Evolutionary conservation across 352 stramenopile genomes (phyloP).

Genomic region (Globisporangium middletonii): DNA sequence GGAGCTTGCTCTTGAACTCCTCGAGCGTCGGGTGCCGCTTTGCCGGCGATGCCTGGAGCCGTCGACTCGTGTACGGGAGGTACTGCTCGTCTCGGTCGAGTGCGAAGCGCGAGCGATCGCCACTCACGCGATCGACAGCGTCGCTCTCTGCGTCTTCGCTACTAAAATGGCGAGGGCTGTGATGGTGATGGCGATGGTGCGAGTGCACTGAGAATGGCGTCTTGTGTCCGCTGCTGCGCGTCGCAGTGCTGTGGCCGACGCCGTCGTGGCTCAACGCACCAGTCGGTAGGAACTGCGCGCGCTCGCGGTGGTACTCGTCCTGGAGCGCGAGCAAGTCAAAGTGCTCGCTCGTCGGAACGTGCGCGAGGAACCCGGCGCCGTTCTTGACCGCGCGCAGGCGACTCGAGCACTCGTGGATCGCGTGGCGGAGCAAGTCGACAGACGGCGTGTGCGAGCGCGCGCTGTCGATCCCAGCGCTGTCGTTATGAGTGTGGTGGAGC

Average conservation of each 20-base stretch:
- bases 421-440: constrained; percentile 40
- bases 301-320: constrained; percentile 22
- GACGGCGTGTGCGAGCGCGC: constrained; percentile 22
- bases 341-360: constrained; percentile 22
- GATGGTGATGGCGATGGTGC: not conserved
- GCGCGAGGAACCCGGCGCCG: constrained; percentile 35
- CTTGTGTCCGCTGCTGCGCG: not conserved
- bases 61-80: constrained; percentile 62
- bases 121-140: not conserved
- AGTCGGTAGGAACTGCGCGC: not conserved
- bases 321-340: constrained; percentile 30
- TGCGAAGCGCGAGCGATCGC: not conserved
- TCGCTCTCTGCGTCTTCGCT: constrained; percentile 1
- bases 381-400: constrained; percentile 46
- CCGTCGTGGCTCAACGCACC: not conserved
- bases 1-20: constrained; percentile 32
- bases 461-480: constrained; percentile 7
- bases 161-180: not conserved
- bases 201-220: not conserved
- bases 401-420: constrained; percentile 42
- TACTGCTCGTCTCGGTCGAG: constrained; percentile 24
- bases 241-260: not conserved
- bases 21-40: constrained; percentile 36
- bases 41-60: constrained; percentile 31
- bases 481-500: not conserved